Evolutionary conservation across 129 eudicot genomes (phyloP).

Genomic region (Kitagawia praeruptora): DNA sequence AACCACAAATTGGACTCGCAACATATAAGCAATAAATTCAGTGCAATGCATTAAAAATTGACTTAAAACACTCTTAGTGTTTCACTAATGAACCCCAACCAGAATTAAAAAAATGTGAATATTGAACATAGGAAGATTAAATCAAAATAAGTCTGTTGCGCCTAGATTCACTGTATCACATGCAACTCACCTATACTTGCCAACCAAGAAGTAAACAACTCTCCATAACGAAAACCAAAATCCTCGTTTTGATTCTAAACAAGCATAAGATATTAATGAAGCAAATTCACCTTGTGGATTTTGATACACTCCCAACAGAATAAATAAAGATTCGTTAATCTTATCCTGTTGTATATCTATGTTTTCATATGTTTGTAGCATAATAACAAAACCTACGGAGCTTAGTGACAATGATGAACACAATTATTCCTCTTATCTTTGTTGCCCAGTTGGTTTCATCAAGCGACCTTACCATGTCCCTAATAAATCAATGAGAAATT

Average conservation of each 20-base stretch:
- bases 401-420: neutral
- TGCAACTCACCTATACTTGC: too few relatives aligned
- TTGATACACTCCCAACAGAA: neutral
- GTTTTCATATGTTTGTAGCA: neutral
- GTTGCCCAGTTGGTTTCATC: neutral
- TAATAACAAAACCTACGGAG: neutral
- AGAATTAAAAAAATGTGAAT: too few relatives aligned
- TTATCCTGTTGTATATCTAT: neutral
- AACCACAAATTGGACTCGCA: neutral
- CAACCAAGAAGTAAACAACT: too few relatives aligned
- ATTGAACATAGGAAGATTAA: too few relatives aligned
- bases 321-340: neutral
- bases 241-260: too few relatives aligned
- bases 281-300: neutral
- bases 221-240: too few relatives aligned
- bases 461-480: neutral
- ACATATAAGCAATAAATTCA: conserved; percentile 4
- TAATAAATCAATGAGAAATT: neutral
- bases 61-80: neutral
- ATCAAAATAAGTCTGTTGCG: too few relatives aligned
- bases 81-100: too few relatives aligned
- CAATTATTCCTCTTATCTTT: neutral
- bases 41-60: neutral
- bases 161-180: too few relatives aligned
- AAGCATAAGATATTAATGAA: too few relatives aligned